Conservation (phyloP, 2,329 filamentous ascomycete species). For the Apiospora aurea region DNA sequence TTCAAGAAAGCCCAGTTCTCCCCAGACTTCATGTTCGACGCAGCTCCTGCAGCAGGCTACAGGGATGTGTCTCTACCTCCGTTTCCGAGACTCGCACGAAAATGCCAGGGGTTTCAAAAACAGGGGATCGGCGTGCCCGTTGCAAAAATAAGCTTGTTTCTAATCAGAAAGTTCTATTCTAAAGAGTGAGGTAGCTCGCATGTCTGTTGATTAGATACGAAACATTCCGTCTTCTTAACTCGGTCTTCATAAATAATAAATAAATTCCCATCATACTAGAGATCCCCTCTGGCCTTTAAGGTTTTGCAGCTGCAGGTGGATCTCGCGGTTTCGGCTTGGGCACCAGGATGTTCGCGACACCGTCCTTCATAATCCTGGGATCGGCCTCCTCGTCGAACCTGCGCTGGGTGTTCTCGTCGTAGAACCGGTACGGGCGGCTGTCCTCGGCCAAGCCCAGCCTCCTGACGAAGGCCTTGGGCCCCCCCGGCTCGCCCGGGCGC, state of each 20-base stretch:
- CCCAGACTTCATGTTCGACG: background rate
- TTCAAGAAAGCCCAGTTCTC: background rate
- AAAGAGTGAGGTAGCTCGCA: background rate
- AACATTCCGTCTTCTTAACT: background rate
- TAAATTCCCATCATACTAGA: no score
- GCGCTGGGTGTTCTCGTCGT: background rate
- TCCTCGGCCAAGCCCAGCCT: background rate
- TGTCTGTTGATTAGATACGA: background rate
- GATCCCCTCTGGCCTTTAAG: background rate
- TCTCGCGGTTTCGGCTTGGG: no score
- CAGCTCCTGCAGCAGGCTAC: conserved; percentile 4
- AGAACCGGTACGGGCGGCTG: background rate
- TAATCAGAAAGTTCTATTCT: background rate
- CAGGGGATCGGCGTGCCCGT: background rate
- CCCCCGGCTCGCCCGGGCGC: background rate
- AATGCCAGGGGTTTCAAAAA: background rate
- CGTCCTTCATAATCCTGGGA: background rate
- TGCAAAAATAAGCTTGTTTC: background rate
- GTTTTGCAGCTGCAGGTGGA: background rate
- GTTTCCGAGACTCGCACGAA: background rate
- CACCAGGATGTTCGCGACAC: no score
- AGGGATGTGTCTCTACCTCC: background rate
- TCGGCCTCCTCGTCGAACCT: background rate
- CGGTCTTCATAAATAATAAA: background rate
- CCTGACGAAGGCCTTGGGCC: background rate